A percentile compares a stretch with the other conserved stretches of the same genome.
Evolutionary conservation across 1,284 basidiomycete genomes (phyloP).

Genomic region (Tilletia horrida): DNA sequence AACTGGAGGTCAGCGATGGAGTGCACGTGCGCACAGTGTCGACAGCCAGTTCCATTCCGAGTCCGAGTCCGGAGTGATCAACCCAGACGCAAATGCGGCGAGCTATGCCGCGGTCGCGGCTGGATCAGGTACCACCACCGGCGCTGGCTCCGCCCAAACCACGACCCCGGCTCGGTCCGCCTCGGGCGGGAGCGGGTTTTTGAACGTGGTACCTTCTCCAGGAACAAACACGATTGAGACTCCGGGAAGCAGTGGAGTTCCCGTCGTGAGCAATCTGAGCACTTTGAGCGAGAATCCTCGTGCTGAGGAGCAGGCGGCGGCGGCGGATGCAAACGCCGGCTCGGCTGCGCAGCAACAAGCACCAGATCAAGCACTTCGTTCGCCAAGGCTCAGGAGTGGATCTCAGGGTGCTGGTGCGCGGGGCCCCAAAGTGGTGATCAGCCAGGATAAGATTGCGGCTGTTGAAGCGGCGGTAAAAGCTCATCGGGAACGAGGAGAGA

Average conservation of each 20-base stretch:
- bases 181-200: too few species aligned
- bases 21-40: neutral
- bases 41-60: neutral
- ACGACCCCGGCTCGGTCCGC: too few species aligned
- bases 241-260: neutral
- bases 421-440: neutral
- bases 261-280: neutral
- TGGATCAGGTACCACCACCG: too few species aligned
- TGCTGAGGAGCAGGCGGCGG: neutral
- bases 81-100: neutral
- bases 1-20: neutral
- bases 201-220: too few species aligned
- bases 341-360: too few species aligned
- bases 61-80: too few species aligned
- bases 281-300: slow-evolving; percentile 13
- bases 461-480: neutral
- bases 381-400: neutral
- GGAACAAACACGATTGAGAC: neutral
- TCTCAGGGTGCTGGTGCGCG: neutral
- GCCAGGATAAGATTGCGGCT: neutral
- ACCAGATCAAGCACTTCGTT: neutral
- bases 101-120: neutral
- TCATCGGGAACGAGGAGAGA: neutral
- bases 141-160: too few species aligned
- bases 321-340: neutral